Base-by-base conservation (phyloP, 192 early-diverging fungal genomes). In the Backusella luteola region DNA sequence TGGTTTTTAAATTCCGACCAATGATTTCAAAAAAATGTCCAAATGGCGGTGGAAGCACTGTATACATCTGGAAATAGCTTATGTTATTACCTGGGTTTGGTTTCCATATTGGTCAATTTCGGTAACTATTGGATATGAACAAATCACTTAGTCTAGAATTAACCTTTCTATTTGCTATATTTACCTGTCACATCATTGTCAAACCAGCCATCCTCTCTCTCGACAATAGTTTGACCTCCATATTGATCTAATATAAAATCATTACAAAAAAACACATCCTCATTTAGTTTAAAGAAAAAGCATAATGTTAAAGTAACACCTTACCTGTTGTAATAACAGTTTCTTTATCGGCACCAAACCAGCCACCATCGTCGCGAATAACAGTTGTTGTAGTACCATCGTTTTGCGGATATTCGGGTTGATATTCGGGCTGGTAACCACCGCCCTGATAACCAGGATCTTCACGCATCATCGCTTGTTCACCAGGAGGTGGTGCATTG, bases 171-270 rank as follows among this genome's bases (percentile, higher is more conserved):
- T 29, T 56, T 56, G 15, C n/a, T 56, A 14, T 32, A 11, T 29
- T 68, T 78, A 78, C 77, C 72, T 74, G 75, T 80, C 19, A 41
- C 69, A 21, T 67, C 42, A 34, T 81, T 74, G 19, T 52, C 38
- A 42, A 81, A 81, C 73, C 76, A 78, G n/a, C 80, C 80, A 75
- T 81, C 80, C 6, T 74, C 69, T 66, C 68, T 74, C 72, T 73
- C 35, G 23, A 81, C 42, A 23, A 72, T 38, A 12, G 71, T 74
- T 19, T 73, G 73, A 44, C 71, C 73, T 35, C 80, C 80, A 77
- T 81, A 77, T 56, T 67, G 63, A 76, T 81, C 80, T 78, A 42
- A 52, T 17, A 44, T 41, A 70, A 53, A 35, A 59, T 19, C 11
- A 36, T 35, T 42, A 38, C 3, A n/a, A 34, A 9, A 5, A 49